phyloP scores from a whole-genome alignment of 179 eudicot species.

The Silene coronaria region DNA sequence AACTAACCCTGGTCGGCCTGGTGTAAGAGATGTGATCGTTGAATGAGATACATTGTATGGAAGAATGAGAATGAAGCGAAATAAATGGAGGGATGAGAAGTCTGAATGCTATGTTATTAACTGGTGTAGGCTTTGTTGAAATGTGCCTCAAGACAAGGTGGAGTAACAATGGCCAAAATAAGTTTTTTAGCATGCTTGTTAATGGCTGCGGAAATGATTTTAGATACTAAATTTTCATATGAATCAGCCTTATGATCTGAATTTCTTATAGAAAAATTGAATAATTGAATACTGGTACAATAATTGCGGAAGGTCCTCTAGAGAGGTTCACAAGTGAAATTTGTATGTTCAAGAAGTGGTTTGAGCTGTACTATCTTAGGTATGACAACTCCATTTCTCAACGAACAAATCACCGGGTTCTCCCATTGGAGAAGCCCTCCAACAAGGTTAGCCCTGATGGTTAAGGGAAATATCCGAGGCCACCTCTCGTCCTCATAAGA shows the following conservation, averaged over 20 bases:
- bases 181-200: no score
- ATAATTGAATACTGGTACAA: background rate
- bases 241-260: background rate
- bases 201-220: background rate
- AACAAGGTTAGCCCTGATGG: conserved; percentile 56
- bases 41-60: background rate
- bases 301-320: background rate
- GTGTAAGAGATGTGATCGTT: no score
- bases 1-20: background rate
- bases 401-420: conserved; percentile 50
- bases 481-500: conserved; percentile 71
- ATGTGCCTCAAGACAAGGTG: no score
- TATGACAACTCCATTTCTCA: conserved; percentile 50
- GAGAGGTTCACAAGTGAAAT: conserved; percentile 51
- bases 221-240: background rate
- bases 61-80: background rate
- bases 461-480: conserved; percentile 63
- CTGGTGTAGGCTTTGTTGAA: no score
- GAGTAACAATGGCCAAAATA: no score
- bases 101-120: background rate
- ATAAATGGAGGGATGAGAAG: background rate
- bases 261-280: background rate
- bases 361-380: conserved; percentile 61
- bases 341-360: conserved; percentile 62
- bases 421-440: conserved; percentile 73